Evolutionary conservation across 148 eudicot species (phyloP).

Genomic region (Gaultheria prostrata): DNA sequence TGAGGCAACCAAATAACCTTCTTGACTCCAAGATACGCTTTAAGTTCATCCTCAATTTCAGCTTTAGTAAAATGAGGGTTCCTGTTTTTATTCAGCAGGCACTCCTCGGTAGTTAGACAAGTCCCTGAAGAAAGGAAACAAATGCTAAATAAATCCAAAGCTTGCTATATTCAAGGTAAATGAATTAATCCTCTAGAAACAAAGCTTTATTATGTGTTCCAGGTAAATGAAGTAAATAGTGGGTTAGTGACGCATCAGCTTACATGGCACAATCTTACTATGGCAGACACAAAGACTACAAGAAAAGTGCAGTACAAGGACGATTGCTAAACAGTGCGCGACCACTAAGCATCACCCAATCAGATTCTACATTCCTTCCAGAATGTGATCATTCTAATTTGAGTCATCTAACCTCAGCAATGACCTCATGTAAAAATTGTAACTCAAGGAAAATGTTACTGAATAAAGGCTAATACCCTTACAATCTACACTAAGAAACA

Average conservation of each 20-base stretch:
- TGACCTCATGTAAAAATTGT: background rate
- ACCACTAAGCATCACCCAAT: background rate
- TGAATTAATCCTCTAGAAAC: background rate
- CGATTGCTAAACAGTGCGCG: background rate
- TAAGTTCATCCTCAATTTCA: constrained; percentile 83
- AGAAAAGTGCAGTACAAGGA: background rate
- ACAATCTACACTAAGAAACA: background rate
- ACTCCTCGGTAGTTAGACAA: constrained; percentile 95
- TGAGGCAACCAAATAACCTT: constrained; percentile 93
- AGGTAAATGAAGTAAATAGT: background rate
- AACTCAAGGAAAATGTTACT: background rate
- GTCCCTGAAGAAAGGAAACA: constrained; percentile 55
- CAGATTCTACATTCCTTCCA: background rate
- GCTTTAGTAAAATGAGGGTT: constrained; percentile 76
- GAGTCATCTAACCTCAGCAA: constrained; percentile 3
- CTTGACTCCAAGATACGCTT: constrained; percentile 77
- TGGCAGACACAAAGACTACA: no score
- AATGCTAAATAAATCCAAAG: background rate
- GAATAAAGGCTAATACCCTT: background rate
- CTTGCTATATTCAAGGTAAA: background rate
- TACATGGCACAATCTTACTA: background rate
- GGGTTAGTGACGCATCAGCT: background rate
- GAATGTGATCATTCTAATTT: background rate
- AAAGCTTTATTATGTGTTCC: background rate
- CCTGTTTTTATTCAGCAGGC: constrained; percentile 88